Percentiles rank a stretch among this genome's conserved stretches.
Evolutionary conservation across 371 early-diverging fungal genomes (phyloP).

Genomic region (Rhizopus arrhizus): DNA sequence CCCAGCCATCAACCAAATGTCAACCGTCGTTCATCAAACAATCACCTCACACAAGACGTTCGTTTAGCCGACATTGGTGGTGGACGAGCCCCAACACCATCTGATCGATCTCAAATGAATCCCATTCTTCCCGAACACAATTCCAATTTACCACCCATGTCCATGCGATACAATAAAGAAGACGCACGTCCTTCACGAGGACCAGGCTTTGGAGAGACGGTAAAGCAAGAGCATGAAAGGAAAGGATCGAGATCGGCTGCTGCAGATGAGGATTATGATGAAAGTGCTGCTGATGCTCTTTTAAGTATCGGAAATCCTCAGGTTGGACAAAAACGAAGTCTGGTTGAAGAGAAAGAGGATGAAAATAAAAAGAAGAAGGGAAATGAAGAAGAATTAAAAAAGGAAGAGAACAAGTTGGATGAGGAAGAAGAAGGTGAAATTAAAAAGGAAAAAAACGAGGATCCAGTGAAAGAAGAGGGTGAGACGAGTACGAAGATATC

Average conservation of each 20-base stretch:
- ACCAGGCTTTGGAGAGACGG: too few species aligned
- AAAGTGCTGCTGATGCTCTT: slow-evolving; percentile 36
- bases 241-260: too few species aligned
- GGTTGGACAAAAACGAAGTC: slow-evolving; percentile 28
- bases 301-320: slow-evolving; percentile 36
- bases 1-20: slow-evolving; percentile 24
- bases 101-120: slow-evolving; percentile 59
- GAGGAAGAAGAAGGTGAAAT: slow-evolving; percentile 29
- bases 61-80: slow-evolving; percentile 52
- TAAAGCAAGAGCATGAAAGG: too few species aligned
- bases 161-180: slow-evolving; percentile 24
- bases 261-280: slow-evolving; percentile 32
- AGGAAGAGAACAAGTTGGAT: slow-evolving; percentile 18
- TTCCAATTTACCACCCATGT: slow-evolving; percentile 33
- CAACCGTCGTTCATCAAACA: slow-evolving; percentile 32
- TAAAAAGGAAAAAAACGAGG: slow-evolving; percentile 16
- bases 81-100: slow-evolving; percentile 51
- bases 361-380: slow-evolving; percentile 4
- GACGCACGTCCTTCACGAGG: slow-evolving; percentile 18
- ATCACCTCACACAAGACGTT: slow-evolving; percentile 28
- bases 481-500: slow-evolving; percentile 14
- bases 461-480: not conserved
- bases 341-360: slow-evolving; percentile 6
- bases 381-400: slow-evolving; percentile 15
- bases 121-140: slow-evolving; percentile 45